Conservation (phyloP, 2,329 filamentous ascomycete species). For the Neonectria ditissima region DNA sequence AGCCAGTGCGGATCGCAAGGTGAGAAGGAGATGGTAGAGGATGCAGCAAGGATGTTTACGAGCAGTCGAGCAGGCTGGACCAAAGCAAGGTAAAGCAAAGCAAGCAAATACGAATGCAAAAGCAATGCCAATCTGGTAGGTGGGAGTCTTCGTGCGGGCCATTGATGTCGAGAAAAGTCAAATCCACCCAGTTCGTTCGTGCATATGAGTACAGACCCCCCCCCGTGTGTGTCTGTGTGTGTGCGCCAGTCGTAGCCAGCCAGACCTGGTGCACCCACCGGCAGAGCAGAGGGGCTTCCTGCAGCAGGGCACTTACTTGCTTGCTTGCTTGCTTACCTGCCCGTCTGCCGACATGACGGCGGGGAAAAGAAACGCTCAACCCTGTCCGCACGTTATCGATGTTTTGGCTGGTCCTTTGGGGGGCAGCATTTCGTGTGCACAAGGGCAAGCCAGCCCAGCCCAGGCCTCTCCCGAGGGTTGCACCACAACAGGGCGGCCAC, state of each 20-base stretch:
- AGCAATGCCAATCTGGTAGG: not conserved
- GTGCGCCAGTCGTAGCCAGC: slow-evolving; percentile 16
- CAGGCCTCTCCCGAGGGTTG: slow-evolving; percentile 15
- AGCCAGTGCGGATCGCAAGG: not conserved
- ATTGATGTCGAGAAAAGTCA: not conserved
- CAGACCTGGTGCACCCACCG: slow-evolving; percentile 12
- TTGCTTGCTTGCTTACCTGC: not conserved
- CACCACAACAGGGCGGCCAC: slow-evolving; percentile 9
- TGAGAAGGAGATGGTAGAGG: not conserved
- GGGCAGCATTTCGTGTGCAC: slow-evolving; percentile 8
- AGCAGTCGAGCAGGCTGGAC: not conserved
- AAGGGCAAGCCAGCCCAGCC: slow-evolving; percentile 14
- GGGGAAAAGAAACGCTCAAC: not conserved
- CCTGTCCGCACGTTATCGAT: slow-evolving; percentile 6
- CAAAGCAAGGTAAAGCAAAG: slow-evolving; percentile 8
- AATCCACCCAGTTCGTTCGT: slow-evolving; percentile 1
- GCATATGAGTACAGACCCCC: too few relatives aligned
- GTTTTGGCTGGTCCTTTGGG: slow-evolving; percentile 2
- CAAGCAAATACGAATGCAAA: not conserved
- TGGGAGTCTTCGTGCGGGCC: too few relatives aligned
- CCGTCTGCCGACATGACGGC: slow-evolving; percentile 10
- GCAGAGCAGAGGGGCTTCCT: slow-evolving; percentile 12
- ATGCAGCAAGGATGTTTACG: slow-evolving; percentile 2
- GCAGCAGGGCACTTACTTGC: slow-evolving; percentile 14
- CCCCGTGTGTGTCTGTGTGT: not conserved